Conservation (phyloP, 495 filamentous ascomycete genomes). For the Acidomyces sp. region DNA sequence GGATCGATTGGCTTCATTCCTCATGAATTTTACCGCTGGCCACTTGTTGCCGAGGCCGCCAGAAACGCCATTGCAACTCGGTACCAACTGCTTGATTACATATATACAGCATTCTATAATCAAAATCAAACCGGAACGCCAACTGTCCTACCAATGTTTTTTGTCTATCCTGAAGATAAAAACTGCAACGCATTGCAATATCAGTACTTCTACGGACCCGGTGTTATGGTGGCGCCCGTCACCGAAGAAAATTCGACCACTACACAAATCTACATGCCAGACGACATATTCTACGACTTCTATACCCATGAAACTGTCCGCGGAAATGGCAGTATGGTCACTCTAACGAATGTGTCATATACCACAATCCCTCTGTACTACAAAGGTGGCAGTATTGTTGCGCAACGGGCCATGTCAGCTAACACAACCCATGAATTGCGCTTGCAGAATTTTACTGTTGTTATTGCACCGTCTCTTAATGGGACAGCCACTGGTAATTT, state of each 20-base stretch:
- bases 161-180: constrained; percentile 53
- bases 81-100: constrained; percentile 66
- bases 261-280: constrained; percentile 59
- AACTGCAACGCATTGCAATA: constrained; percentile 46
- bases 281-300: constrained; percentile 69
- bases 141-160: constrained; percentile 55
- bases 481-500: constrained; percentile 39
- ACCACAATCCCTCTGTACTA: constrained; percentile 63
- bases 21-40: constrained; percentile 75
- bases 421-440: constrained; percentile 61
- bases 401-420: constrained; percentile 45
- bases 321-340: constrained; percentile 42
- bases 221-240: constrained; percentile 62
- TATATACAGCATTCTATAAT: constrained; percentile 60
- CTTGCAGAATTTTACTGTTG: constrained; percentile 51
- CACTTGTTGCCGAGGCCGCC: constrained; percentile 49
- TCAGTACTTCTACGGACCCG: constrained; percentile 65
- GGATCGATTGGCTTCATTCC: constrained; percentile 34
- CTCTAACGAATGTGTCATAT: constrained; percentile 40
- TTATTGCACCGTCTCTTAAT: constrained; percentile 47
- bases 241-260: constrained; percentile 47
- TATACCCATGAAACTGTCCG: constrained; percentile 45
- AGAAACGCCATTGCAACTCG: constrained; percentile 60
- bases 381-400: constrained; percentile 56
- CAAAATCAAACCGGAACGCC: constrained; percentile 60